These are phyloP conservation scores for Cyberlindnera subsufficiens DNA, from an alignment of 805 yeast species.

Conservation along the genomic window DNA sequence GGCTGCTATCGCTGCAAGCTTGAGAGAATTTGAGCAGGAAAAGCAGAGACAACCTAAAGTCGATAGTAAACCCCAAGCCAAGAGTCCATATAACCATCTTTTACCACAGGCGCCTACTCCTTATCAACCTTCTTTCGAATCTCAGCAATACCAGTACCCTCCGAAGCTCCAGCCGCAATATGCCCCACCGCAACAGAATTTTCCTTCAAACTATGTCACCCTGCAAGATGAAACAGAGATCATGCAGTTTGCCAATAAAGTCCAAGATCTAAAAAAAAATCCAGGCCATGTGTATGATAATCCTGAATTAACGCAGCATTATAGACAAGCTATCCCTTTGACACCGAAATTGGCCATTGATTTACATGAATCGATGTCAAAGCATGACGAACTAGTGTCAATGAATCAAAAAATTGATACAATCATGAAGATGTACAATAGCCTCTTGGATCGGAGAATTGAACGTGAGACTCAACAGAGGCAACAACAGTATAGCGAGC, in stretches of 20 bases:
- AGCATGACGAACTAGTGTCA: conserved; percentile 61
- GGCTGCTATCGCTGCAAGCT: conserved; percentile 91
- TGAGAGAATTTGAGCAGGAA: conserved; percentile 55
- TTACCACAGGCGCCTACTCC: conserved; percentile 13
- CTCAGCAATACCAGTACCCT: conserved; percentile 18
- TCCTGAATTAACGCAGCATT: conserved; percentile 47
- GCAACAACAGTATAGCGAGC: conserved; percentile 19
- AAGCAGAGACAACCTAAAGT: conserved; percentile 18
- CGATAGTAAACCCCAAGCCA: conserved; percentile 11
- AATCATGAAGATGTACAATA: conserved; percentile 71
- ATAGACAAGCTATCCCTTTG: conserved; percentile 50
- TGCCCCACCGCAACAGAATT: conserved; percentile 14
- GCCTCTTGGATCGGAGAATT: conserved; percentile 54
- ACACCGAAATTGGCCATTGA: conserved; percentile 67
- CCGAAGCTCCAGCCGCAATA: conserved; percentile 4
- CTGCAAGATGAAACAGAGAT: conserved; percentile 66
- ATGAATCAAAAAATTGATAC: conserved; percentile 76
- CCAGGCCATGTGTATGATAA: conserved; percentile 9
- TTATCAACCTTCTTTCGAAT: neutral
- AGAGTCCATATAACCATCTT: conserved; percentile 15
- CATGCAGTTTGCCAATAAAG: conserved; percentile 60
- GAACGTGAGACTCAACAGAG: conserved; percentile 26
- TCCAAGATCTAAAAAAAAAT: conserved; percentile 33
- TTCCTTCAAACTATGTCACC: conserved; percentile 24
- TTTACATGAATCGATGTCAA: conserved; percentile 49